Percentiles rank a stretch among this genome's conserved stretches.
These are phyloP conservation scores for Sutorius australiensis DNA, from an alignment of 768 basidiomycete genomes.

Conservation along the genomic window DNA sequence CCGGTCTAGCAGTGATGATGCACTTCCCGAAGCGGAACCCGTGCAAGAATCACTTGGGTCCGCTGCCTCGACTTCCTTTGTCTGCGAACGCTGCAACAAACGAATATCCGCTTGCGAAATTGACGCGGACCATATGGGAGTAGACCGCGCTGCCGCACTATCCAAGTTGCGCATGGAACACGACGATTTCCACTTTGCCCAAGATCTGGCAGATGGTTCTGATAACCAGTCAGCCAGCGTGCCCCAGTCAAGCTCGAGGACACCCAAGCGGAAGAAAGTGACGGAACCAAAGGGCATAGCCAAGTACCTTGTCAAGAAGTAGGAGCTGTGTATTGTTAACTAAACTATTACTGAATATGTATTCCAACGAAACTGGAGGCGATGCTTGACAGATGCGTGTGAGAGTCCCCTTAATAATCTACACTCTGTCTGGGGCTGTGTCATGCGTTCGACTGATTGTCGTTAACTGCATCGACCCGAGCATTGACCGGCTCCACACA, in stretches of 20 bases:
- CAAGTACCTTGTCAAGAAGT: slow-evolving; percentile 43
- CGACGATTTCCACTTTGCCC: slow-evolving; percentile 85
- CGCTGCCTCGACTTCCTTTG: slow-evolving; percentile 36
- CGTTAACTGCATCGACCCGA: not conserved
- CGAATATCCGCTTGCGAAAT: slow-evolving; percentile 35
- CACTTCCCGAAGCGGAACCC: not conserved
- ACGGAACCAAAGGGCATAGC: slow-evolving; percentile 40
- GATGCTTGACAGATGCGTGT: not conserved
- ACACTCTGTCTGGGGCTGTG: slow-evolving; percentile 2
- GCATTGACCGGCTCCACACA: slow-evolving; percentile 2
- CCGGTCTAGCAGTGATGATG: slow-evolving; percentile 29
- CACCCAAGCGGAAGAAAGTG: slow-evolving; percentile 32
- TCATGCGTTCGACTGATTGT: slow-evolving; percentile 17
- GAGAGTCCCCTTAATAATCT: not conserved
- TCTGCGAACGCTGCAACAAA: slow-evolving; percentile 58
- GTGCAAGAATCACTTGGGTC: not conserved
- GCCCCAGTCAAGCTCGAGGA: slow-evolving; percentile 12
- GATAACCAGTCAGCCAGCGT: slow-evolving; percentile 7
- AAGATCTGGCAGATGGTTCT: slow-evolving; percentile 57
- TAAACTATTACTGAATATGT: not conserved
- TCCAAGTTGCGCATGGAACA: slow-evolving; percentile 63
- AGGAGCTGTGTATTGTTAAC: not conserved
- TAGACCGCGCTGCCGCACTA: slow-evolving; percentile 34
- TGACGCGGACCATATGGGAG: slow-evolving; percentile 16
- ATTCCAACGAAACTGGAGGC: not conserved